Evolutionary conservation across 176 grass and related monocot species (phyloP).

Genomic region (Rhynchospora breviuscula): DNA sequence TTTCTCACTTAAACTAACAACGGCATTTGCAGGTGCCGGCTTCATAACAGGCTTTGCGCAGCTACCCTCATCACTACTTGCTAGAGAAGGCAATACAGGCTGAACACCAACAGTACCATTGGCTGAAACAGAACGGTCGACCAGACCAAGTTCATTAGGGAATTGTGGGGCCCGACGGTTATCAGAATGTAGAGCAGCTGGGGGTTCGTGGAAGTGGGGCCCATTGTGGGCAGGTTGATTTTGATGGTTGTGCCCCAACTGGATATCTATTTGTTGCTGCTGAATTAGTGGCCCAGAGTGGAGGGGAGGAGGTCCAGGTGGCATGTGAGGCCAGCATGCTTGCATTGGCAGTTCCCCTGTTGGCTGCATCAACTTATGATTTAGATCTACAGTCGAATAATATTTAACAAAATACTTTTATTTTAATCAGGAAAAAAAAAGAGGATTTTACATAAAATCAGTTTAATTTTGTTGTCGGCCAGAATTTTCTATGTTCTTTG

Average conservation of each 20-base stretch:
- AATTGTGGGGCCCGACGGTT: slow-evolving; percentile 40
- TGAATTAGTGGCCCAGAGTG: slow-evolving; percentile 70
- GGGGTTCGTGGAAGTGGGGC: slow-evolving; percentile 41
- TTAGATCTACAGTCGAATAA: slow-evolving; percentile 20
- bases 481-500: background rate
- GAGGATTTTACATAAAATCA: background rate
- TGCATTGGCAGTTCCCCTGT: slow-evolving; percentile 80
- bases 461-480: background rate
- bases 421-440: background rate
- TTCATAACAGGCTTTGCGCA: slow-evolving; percentile 49
- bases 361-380: slow-evolving; percentile 45
- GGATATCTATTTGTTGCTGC: slow-evolving; percentile 66
- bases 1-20: slow-evolving; percentile 36
- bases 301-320: slow-evolving; percentile 46
- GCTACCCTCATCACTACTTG: background rate
- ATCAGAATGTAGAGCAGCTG: slow-evolving; percentile 34
- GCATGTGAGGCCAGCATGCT: slow-evolving; percentile 85
- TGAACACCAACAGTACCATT: slow-evolving; percentile 33
- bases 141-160: slow-evolving; percentile 41
- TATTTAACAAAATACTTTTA: slow-evolving; percentile 19
- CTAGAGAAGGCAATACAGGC: slow-evolving; percentile 37
- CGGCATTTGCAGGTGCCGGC: slow-evolving; percentile 25
- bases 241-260: slow-evolving; percentile 49
- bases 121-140: slow-evolving; percentile 40
- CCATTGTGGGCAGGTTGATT: slow-evolving; percentile 38